phyloP scores from a whole-genome alignment of 1,139 yeast genomes.

The Hyphopichia pseudoburtonii region DNA sequence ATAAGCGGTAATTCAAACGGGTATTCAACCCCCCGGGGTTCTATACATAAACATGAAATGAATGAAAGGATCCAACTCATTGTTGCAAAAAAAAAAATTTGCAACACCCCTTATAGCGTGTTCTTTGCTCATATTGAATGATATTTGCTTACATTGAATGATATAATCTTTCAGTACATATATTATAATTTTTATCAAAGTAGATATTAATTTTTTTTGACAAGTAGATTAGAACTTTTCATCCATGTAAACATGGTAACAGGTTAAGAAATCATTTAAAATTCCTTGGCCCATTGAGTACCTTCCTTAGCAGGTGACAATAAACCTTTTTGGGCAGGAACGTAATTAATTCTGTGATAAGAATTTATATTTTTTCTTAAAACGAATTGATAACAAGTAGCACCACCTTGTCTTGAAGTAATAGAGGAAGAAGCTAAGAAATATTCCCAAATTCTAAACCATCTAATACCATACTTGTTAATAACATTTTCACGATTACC shows the following conservation, averaged over 20 bases:
- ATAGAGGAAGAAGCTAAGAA: constrained; percentile 81
- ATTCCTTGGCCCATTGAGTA: constrained; percentile 37
- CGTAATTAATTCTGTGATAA: constrained; percentile 78
- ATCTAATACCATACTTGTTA: constrained; percentile 80
- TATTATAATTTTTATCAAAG: neutral
- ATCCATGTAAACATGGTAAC: too few relatives aligned
- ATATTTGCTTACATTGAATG: too few relatives aligned
- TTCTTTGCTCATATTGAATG: too few relatives aligned
- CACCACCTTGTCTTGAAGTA: constrained; percentile 90
- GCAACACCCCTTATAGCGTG: too few relatives aligned
- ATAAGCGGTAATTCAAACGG: too few relatives aligned
- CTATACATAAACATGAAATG: too few relatives aligned
- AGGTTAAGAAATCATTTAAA: neutral
- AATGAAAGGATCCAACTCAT: too few relatives aligned
- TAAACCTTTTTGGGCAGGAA: constrained; percentile 77
- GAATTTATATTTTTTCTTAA: constrained; percentile 87
- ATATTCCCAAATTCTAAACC: constrained; percentile 95
- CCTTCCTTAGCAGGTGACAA: constrained; percentile 60
- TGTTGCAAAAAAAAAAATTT: too few relatives aligned
- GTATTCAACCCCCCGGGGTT: too few relatives aligned
- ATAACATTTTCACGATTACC: constrained; percentile 76
- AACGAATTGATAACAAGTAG: constrained; percentile 88
- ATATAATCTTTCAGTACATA: neutral
- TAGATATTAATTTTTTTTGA: too few relatives aligned
- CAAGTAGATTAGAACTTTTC: neutral